Evolutionary conservation across 352 stramenopile species (phyloP), one percentile per base, ranked within the genome.

Genomic region (Aphanomyces cochlioides): DNA sequence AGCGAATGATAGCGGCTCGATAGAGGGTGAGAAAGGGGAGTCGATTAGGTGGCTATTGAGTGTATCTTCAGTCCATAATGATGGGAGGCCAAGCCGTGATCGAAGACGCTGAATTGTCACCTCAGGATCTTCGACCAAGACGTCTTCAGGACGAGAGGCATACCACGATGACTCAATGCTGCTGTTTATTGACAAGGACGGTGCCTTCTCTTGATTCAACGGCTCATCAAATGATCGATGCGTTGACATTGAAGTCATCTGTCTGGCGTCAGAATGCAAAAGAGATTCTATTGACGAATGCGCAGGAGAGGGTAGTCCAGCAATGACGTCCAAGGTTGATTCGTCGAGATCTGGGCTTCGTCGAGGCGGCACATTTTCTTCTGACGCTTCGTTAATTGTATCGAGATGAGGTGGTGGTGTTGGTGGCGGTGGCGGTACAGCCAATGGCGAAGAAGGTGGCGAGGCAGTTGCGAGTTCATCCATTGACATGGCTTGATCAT

Each of bases 71-170:
- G 28, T 28, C 28, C 28, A 28, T 28, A 28, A 28, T 28, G 28
- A 28, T 28, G 28, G 28, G 7, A 69, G 50, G 8, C 63, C 63
- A 28, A 69, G 63, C 3, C 63, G 21, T 4, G 48, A 47, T 12
- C 63, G 47, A 7, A 69, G 50, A 37, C 63, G 28, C 36, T 69
- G 47, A 28, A 69, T 69, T n/a, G 63, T 69, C 34, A 69, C 50
- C 43, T 69, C 63, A 7, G 63, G 63, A 43, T 69, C 41, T 40
- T 69, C 63, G 15, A 69, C 21, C 4, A 69, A 28, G 3, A 69
- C 63, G 7, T 69, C 47, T 37, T 69, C 63, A 17, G 63, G 63
- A 5, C 37, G 47, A 2, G 59, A n/a, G n/a, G 50, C 34, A 28
- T 69, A 69, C 63, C 63, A 69, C 17, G 48, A 19, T 40, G 50